Percentiles rank a stretch among this genome's conserved stretches.
These are phyloP conservation scores for Vaccinium corymbosum DNA, from an alignment of 148 eudicot species.

Conservation along the genomic window DNA sequence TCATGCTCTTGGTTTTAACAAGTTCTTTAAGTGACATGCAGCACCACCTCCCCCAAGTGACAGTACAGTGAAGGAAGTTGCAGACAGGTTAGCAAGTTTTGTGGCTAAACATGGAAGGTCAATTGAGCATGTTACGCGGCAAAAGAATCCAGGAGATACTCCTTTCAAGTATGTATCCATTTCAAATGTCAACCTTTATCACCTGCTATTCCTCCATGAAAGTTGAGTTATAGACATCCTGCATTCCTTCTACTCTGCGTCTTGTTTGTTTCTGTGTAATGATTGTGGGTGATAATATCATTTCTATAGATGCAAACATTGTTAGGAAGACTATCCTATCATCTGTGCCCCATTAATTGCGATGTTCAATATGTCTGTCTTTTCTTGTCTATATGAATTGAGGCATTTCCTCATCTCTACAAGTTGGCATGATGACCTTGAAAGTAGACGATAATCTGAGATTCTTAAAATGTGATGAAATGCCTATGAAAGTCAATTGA, in stretches of 20 bases:
- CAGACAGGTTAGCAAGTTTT: constrained; percentile 95
- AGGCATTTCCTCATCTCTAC: background rate
- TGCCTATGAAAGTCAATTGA: background rate
- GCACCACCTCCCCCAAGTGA: constrained; percentile 93
- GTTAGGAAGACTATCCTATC: background rate
- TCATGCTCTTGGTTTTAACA: constrained; percentile 95
- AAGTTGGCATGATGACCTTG: background rate
- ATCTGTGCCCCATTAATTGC: background rate
- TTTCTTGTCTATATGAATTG: background rate
- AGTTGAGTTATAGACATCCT: background rate
- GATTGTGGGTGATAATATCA: background rate
- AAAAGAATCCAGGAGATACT: constrained; percentile 94
- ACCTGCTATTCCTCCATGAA: background rate
- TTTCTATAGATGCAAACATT: background rate
- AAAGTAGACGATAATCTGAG: background rate
- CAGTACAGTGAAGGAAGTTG: constrained; percentile 89
- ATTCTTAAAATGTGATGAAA: background rate
- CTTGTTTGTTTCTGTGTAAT: background rate
- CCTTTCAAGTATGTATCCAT: constrained; percentile 75
- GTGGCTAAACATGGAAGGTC: constrained; percentile 96
- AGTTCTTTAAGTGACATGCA: constrained; percentile 99
- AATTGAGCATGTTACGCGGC: constrained; percentile 85
- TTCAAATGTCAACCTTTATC: background rate
- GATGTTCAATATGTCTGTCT: background rate
- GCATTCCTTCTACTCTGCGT: background rate